Evolutionary conservation across 495 filamentous ascomycete genomes (phyloP).

Genomic region (Tuber microsphaerosporum): DNA sequence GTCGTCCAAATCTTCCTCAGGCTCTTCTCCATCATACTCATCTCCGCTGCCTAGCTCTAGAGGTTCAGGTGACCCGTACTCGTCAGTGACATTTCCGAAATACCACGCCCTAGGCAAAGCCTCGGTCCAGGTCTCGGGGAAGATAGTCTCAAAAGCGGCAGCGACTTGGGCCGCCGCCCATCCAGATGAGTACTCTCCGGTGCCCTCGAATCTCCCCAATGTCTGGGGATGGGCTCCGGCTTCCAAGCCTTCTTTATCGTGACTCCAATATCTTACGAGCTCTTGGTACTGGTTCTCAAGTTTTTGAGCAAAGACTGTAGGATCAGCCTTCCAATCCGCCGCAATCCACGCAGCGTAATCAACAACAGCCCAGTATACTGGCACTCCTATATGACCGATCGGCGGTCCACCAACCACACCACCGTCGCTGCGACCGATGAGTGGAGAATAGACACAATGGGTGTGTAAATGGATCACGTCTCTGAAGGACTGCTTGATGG

Average conservation of each 20-base stretch:
- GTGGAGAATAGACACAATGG: neutral
- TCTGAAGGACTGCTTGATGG: neutral
- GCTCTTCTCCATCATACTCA: neutral
- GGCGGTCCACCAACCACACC: neutral
- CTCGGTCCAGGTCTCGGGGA: neutral
- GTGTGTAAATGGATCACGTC: neutral
- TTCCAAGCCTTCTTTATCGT: neutral
- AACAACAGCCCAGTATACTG: constrained; percentile 3
- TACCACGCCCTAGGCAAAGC: neutral
- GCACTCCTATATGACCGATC: neutral
- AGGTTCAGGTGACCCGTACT: neutral
- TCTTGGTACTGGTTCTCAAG: neutral
- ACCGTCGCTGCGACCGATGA: neutral
- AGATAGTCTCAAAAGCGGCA: neutral
- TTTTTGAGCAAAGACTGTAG: neutral
- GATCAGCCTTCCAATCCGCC: neutral
- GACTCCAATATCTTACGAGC: neutral
- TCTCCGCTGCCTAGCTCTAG: neutral
- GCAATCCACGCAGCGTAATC: neutral
- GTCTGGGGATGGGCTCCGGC: neutral
- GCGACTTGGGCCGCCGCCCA: neutral
- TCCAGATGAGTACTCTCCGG: neutral
- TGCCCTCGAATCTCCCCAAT: neutral
- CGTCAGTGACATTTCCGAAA: neutral
- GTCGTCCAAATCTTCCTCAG: neutral